phyloP scores from a whole-genome alignment of 257 asterid species.

The Handroanthus guayacan region DNA sequence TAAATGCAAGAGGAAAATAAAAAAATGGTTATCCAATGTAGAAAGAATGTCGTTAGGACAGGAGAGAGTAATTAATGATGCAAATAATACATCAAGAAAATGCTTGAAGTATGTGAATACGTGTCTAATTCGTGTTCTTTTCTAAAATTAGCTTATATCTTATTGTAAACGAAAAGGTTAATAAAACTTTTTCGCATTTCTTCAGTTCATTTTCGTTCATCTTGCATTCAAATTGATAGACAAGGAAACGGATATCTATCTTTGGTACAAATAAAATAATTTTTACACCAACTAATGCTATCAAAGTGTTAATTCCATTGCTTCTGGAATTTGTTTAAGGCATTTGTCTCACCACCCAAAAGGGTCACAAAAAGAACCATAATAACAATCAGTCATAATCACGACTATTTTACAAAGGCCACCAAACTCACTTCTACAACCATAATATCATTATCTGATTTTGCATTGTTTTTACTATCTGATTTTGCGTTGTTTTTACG shows the following conservation, averaged over 20 bases:
- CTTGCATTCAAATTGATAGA: neutral
- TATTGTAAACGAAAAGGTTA: neutral
- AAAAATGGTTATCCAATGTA: neutral
- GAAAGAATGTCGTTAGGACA: neutral
- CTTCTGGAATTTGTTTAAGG: neutral
- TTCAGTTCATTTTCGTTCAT: neutral
- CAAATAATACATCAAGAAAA: too few relatives aligned
- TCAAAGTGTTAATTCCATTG: neutral
- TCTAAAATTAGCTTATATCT: neutral
- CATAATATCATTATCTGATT: too few relatives aligned
- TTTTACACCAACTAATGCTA: neutral
- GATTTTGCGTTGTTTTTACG: too few relatives aligned
- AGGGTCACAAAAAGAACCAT: neutral
- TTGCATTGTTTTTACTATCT: too few relatives aligned
- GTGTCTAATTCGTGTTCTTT: neutral
- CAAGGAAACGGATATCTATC: too few relatives aligned
- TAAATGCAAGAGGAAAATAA: constrained; percentile 22
- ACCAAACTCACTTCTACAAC: too few relatives aligned
- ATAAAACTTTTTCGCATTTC: neutral
- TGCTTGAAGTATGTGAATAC: too few relatives aligned
- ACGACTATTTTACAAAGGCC: neutral
- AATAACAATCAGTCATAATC: neutral
- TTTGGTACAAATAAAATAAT: neutral
- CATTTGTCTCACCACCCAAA: neutral
- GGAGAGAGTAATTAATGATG: too few relatives aligned